Evolutionary conservation across 352 stramenopile genomes (phyloP).

Genomic region (Sclerospora graminicola): DNA sequence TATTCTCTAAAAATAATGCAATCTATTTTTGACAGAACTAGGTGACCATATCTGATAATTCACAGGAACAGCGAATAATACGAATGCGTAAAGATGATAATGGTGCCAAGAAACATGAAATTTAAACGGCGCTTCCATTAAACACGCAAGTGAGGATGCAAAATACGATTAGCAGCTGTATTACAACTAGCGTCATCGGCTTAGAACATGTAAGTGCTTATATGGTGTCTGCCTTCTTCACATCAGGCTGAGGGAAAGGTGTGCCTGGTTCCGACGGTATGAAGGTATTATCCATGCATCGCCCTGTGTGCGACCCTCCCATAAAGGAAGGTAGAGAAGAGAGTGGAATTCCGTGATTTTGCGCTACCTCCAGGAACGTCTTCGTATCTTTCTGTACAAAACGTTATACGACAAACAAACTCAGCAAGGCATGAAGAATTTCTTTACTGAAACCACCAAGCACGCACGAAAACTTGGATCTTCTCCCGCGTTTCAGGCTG

Average conservation of each 20-base stretch:
- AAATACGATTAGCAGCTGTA: no score
- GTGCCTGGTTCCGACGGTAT: conserved; percentile 44
- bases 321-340: conserved; percentile 48
- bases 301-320: conserved; percentile 40
- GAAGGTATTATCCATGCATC: conserved; percentile 62
- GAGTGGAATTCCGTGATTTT: conserved; percentile 53
- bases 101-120: no score
- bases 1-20: no score
- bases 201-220: no score
- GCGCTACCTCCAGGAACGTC: conserved; percentile 41
- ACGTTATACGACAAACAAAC: background rate
- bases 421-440: background rate
- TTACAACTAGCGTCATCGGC: no score
- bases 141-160: no score
- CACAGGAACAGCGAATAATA: no score
- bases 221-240: background rate
- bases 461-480: conserved; percentile 69
- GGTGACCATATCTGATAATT: no score
- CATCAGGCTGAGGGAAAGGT: conserved; percentile 29
- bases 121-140: no score
- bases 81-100: no score
- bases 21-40: no score
- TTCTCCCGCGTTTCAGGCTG: conserved; percentile 72
- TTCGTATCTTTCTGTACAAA: conserved; percentile 40
- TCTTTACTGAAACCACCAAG: background rate